Conservation (phyloP, 352 stramenopile species). For the Phytophthora syringae region DNA sequence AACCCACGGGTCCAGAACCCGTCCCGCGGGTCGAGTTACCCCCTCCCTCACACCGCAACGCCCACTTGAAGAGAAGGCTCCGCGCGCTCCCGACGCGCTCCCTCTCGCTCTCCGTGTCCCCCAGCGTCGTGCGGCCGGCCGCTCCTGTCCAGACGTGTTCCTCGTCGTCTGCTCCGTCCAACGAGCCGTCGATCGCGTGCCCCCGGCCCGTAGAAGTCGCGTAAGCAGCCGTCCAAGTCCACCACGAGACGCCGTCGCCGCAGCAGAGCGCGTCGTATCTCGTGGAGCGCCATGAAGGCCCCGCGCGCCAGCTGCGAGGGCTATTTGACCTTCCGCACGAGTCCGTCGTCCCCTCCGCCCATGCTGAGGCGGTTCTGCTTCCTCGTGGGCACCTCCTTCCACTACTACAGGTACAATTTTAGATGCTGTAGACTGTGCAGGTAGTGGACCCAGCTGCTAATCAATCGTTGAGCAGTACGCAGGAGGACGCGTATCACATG, state of each 20-base stretch:
- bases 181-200: constrained; percentile 9
- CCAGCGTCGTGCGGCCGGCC: neutral
- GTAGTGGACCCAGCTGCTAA: neutral
- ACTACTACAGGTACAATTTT: constrained; percentile 72
- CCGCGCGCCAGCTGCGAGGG: constrained; percentile 84
- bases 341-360: constrained; percentile 83
- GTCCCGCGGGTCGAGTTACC: constrained; percentile 21
- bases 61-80: constrained; percentile 42
- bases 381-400: constrained; percentile 87
- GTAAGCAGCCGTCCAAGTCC: constrained; percentile 12
- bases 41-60: constrained; percentile 23
- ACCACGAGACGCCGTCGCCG: constrained; percentile 33
- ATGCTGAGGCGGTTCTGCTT: constrained; percentile 91
- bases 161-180: constrained; percentile 10
- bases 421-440: constrained; percentile 3
- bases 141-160: neutral
- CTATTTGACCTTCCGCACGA: constrained; percentile 88
- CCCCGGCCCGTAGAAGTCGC: constrained; percentile 7
- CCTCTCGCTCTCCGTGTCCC: constrained; percentile 19
- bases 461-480: constrained; percentile 51
- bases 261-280: constrained; percentile 32
- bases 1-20: constrained; percentile 2
- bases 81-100: constrained; percentile 12
- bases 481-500: constrained; percentile 92
- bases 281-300: constrained; percentile 78